Evolutionary conservation across 2,329 filamentous ascomycete genomes (phyloP), one percentile per base, ranked within the genome.

Genomic region (Neofusicoccum laricinum): DNA sequence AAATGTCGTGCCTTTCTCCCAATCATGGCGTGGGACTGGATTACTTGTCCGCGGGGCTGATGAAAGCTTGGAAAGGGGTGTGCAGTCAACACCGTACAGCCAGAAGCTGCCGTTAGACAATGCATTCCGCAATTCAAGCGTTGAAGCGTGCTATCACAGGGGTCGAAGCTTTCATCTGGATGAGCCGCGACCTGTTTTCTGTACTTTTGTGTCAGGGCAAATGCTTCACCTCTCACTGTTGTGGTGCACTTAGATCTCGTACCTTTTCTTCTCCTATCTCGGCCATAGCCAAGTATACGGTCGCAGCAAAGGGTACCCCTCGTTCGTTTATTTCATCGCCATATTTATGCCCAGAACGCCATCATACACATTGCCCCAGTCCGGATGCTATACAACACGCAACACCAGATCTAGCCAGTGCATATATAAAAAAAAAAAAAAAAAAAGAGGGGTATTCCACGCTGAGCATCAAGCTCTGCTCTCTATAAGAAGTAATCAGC

Each of bases 401-500:
- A 45, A 32, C 40, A 59, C 55, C 41, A 41, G 21, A 36, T 32
- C 41, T 59, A 59, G 41, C 55, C 25, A 32, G 55, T 45, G 55
- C n/a, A 12, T 12, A 11, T n/a, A n/a, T n/a, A 11, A 36, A 36
- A 5, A 36, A 36, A 36, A 2, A 48, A 46, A 25, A 2, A 48
- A 25, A 43, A 58, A n/a, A 43, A 58, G 46, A 21, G 55, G 55
- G 55, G 55, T 59, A 59, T 59, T 25, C 55, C 40, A 36, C 25
- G 55, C 55, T 30, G 41, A 46, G 40, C 25, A 19, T 34, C 4
- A 21, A 17, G 45, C 58, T 40, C 36, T 38, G 45, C 58, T 57
- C 19, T 59, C 46, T 72, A 83, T 78, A 99, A 81, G 78, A 99
- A 99, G 81, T 98, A 99, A 79, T 98, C 94, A 14, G 93, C 93